phyloP scores from a whole-genome alignment of 2,329 filamentous ascomycete genomes.

The Aspergillus brunneoviolaceus region DNA sequence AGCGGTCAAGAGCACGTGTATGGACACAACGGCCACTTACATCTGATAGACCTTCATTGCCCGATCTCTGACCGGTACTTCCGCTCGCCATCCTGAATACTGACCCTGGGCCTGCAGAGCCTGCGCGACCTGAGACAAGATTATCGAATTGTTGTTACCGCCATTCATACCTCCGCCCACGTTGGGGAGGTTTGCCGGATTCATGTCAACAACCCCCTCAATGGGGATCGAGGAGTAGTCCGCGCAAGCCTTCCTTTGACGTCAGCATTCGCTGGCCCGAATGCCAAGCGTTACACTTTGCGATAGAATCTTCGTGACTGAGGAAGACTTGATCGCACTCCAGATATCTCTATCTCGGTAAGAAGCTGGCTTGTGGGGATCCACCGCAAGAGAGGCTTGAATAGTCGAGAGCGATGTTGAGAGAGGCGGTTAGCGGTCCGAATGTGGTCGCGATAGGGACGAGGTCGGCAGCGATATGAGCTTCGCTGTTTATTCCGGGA shows the following conservation, averaged over 20 bases:
- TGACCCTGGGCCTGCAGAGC: conserved; percentile 43
- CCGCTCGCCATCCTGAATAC: conserved; percentile 47
- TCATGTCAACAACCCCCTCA: conserved; percentile 43
- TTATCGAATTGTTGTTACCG: conserved; percentile 37
- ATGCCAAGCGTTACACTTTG: conserved; percentile 13
- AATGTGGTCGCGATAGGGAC: conserved; percentile 1
- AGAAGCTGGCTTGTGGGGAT: neutral
- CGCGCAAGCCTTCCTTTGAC: conserved; percentile 27
- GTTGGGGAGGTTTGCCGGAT: conserved; percentile 42
- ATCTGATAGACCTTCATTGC: conserved; percentile 46
- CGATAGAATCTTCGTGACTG: conserved; percentile 1
- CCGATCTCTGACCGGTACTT: conserved; percentile 41
- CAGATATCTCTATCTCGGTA: neutral
- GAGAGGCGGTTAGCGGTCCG: neutral
- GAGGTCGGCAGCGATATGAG: conserved; percentile 21
- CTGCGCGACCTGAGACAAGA: conserved; percentile 42
- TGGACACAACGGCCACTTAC: conserved; percentile 29
- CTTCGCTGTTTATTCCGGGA: neutral
- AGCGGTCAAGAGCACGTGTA: neutral
- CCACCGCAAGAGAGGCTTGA: conserved; percentile 2
- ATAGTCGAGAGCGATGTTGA: neutral
- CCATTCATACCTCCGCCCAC: conserved; percentile 36
- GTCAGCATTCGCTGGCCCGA: conserved; percentile 39
- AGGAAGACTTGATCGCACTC: neutral
- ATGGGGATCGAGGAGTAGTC: conserved; percentile 39